Evolutionary conservation across 73 alveolate species (phyloP), one percentile per base, ranked within the genome.

Genomic region (Symbiodinium pilosum): DNA sequence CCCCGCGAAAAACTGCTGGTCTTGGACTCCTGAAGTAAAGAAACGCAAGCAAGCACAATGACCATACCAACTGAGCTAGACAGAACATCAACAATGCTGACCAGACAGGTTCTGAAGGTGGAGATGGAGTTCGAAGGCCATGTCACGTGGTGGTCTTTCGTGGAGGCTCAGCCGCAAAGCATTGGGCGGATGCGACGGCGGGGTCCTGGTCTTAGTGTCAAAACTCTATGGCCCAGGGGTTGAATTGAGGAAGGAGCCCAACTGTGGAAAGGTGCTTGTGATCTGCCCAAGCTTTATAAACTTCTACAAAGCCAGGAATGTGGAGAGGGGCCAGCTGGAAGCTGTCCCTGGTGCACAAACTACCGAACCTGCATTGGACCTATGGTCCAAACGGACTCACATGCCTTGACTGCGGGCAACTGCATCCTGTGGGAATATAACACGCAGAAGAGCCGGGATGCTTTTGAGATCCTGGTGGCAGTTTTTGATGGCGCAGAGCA

Each of bases 331-430:
- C 44, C 85, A 2, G 32, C 85, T 14, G 96, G 96, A 40, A 91
- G 41, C 39, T 91, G 96, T 51, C 96, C 96, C 34, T 91, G 96
- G 96, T 91, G 96, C 84, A 68, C 96, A 75, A 91, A 71, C 54
- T 42, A 68, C 43, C 96, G 83, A 34, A 68, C 87, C 54, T 91
- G 96, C 32, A 75, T 91, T 51, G 96, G 96, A 14, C 96, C 96
- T 4, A 91, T 91, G 96, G 87, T 69, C n/a, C 88, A 91, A 87
- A 91, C 96, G 34, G 47, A 91, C 40, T 39, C 44, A 8, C 43
- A 68, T 20, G 41, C 34, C 14, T 20, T 91, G 88, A 16, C 84
- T 6, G 71, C 87, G 38, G 96, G 96, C 18, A 41, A 64, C 24
- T 91, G 96, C 87, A 64, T 91, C 77, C 30, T 42, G 40, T 91